A percentile compares a stretch with the other conserved stretches of the same genome.
These are phyloP conservation scores for Bjerkandera adusta DNA, from an alignment of 1,284 basidiomycete species.

Conservation along the genomic window DNA sequence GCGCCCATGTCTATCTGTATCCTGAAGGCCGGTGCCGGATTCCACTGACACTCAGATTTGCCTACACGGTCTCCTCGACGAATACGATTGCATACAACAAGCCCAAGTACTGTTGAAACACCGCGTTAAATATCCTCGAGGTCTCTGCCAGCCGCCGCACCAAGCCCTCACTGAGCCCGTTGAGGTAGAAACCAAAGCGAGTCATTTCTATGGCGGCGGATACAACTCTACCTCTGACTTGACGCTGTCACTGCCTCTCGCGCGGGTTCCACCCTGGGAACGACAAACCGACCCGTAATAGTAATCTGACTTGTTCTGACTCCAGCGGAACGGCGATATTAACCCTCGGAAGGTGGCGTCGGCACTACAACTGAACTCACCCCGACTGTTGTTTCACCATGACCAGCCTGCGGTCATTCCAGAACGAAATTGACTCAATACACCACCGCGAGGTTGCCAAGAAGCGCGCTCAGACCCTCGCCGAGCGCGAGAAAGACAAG, in stretches of 20 bases:
- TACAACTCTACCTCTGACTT: slow-evolving; percentile 4
- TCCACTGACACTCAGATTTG: too few relatives aligned
- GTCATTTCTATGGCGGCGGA: not conserved
- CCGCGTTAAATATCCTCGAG: too few relatives aligned
- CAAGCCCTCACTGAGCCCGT: too few relatives aligned
- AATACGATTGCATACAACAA: too few relatives aligned
- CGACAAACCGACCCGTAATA: not conserved
- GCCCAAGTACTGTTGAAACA: too few relatives aligned
- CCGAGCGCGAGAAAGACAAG: slow-evolving; percentile 30
- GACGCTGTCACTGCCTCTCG: too few relatives aligned
- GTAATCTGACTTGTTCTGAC: slow-evolving; percentile 11
- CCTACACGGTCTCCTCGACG: too few relatives aligned
- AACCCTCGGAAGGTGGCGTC: not conserved
- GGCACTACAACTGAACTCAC: not conserved
- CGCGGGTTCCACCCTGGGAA: too few relatives aligned
- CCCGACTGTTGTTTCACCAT: slow-evolving; percentile 31
- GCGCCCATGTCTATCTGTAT: too few relatives aligned
- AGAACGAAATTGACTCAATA: slow-evolving; percentile 74
- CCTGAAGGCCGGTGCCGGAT: too few relatives aligned
- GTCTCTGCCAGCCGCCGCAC: too few relatives aligned
- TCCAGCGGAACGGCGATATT: slow-evolving; percentile 1
- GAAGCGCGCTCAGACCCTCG: slow-evolving; percentile 45
- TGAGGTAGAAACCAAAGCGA: not conserved
- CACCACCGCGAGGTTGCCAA: slow-evolving; percentile 60
- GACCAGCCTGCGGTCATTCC: slow-evolving; percentile 68